Base-by-base conservation (phyloP, 441 rosid species). In the Gossypium davidsonii region DNA sequence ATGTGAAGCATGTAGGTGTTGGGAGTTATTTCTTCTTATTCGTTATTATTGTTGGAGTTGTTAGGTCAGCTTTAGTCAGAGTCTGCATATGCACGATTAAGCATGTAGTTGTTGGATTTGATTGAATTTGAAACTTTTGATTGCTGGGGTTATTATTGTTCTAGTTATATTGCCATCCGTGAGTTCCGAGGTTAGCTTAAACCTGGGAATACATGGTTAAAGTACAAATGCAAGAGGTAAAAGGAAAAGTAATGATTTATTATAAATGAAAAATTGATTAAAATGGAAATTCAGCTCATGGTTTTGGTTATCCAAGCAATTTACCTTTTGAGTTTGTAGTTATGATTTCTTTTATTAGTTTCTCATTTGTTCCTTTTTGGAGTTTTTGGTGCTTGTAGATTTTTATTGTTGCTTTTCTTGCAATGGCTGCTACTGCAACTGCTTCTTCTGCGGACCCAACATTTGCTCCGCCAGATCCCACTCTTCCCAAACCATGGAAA, bases 401-500 rank as follows among this genome's bases (percentile, higher is more conserved):
- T 59, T 65, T 73, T 34, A 23, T 73, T 66, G 46, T 56, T 42
- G 18, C 21, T 15, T 76, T 49, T 52, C 14, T 71, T 73, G 57
- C 15, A n/a, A 89, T 87, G 90, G 87, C 93, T 77, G 89, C 91
- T 25, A 79, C 88, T 17, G 91, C 84, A 0, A 78, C 87, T 52
- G 82, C 84, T 6, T 65, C 86, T 2, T 53, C 84, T 7, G 67
- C 83, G 67, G 84, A 81, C 68, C 89, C 92, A 10, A 79, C 90
- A 18, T 90, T 83, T 79, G 93, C 96, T 14, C 91, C 93, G 0
- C 87, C 85, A 52, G 93, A 90, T 37, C 91, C 96, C 6, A 80
- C 91, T 15, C 90, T 90, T 15, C 91, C 96, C 34, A 86, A 87
- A 70, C 96, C 93, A 18, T 90, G 93, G 96, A 89, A 78, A 74